These are phyloP conservation scores for Mucor piriformis DNA, from an alignment of 371 early-diverging fungal species.

Conservation along the genomic window DNA sequence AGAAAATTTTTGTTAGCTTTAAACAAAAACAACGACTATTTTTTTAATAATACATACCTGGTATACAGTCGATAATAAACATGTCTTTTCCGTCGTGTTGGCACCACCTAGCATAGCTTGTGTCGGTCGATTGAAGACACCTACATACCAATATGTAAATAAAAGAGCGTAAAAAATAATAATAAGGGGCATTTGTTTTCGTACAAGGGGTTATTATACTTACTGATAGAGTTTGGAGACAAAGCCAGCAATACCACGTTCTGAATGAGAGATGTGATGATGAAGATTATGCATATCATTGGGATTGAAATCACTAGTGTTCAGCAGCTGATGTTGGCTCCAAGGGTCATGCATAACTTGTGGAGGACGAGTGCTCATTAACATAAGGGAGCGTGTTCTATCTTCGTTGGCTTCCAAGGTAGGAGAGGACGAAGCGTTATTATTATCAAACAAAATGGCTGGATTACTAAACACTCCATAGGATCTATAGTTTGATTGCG, in stretches of 20 bases:
- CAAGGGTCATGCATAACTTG: slow-evolving; percentile 8
- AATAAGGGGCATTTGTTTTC: background rate
- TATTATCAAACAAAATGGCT: slow-evolving; percentile 6
- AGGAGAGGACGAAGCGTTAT: background rate
- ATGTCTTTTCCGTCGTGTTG: slow-evolving; percentile 48
- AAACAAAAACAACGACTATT: no score
- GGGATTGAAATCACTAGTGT: background rate
- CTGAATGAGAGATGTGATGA: slow-evolving; percentile 18
- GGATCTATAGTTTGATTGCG: background rate
- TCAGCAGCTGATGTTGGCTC: background rate
- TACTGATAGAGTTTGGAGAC: slow-evolving; percentile 56
- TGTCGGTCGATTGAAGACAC: slow-evolving; percentile 41
- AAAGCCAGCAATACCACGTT: slow-evolving; percentile 53
- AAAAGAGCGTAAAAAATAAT: background rate
- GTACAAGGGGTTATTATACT: background rate
- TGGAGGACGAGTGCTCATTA: slow-evolving; percentile 6
- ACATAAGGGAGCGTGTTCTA: slow-evolving; percentile 4
- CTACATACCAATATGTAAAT: slow-evolving; percentile 27
- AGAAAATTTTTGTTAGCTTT: slow-evolving; percentile 2
- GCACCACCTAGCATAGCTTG: slow-evolving; percentile 50
- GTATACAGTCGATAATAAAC: slow-evolving; percentile 55
- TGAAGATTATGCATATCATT: slow-evolving; percentile 1
- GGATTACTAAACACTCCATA: slow-evolving; percentile 8
- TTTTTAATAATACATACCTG: no score
- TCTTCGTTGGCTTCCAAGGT: background rate